These are phyloP conservation scores for Huiozyma sinensis DNA, from an alignment of 805 yeast genomes.

Conservation along the genomic window DNA sequence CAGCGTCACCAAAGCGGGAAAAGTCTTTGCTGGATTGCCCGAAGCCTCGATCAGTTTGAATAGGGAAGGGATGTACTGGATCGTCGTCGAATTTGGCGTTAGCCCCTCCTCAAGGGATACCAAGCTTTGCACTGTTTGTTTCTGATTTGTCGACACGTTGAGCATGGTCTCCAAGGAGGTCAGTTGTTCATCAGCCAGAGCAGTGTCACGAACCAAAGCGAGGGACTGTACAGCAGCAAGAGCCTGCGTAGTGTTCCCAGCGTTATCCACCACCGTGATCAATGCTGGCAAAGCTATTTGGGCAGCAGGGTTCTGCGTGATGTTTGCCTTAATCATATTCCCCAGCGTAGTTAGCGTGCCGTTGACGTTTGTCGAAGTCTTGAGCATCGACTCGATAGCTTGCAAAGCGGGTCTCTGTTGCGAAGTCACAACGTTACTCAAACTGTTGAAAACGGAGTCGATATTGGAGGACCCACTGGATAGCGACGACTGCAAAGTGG, in stretches of 20 bases:
- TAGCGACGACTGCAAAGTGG: constrained; percentile 6
- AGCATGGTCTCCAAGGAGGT: constrained; percentile 14
- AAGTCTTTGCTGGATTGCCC: constrained; percentile 14
- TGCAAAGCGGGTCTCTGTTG: constrained; percentile 10
- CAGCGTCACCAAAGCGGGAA: constrained; percentile 15
- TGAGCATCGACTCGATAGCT: constrained; percentile 13
- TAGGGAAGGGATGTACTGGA: constrained; percentile 14
- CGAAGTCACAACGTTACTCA: constrained; percentile 9
- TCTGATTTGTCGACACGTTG: constrained; percentile 13
- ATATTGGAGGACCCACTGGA: constrained; percentile 1
- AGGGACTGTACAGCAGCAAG: constrained; percentile 13
- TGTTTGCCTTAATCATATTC: constrained; percentile 10
- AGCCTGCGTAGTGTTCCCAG: constrained; percentile 12
- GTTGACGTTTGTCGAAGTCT: constrained; percentile 11
- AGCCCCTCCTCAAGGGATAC: constrained; percentile 10
- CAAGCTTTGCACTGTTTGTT: constrained; percentile 11
- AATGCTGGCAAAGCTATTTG: constrained; percentile 13
- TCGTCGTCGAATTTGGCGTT: constrained; percentile 10
- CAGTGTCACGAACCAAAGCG: constrained; percentile 11
- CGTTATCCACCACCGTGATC: constrained; percentile 9
- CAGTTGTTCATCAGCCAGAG: constrained; percentile 18
- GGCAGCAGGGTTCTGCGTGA: constrained; percentile 17
- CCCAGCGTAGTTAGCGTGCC: constrained; percentile 11
- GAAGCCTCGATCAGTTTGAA: constrained; percentile 17
- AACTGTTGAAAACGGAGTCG: constrained; percentile 7